phyloP scores from a whole-genome alignment of 176 grass and related monocot genomes.

The Carex littledalei region DNA sequence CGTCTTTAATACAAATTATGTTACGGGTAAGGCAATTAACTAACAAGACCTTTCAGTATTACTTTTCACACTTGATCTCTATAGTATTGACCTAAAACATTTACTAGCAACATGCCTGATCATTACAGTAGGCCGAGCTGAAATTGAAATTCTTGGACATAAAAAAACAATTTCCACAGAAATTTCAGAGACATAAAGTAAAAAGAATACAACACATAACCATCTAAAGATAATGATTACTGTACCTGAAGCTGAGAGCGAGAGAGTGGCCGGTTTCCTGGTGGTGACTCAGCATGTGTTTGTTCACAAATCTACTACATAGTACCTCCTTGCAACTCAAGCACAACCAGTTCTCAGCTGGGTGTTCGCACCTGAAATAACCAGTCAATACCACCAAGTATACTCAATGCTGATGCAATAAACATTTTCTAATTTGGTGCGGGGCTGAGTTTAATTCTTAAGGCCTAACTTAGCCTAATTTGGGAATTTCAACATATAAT shows the following conservation, averaged over 20 bases:
- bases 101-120: neutral
- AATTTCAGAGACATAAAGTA: neutral
- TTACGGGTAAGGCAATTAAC: neutral
- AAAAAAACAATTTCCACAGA: neutral
- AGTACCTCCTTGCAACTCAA: slow-evolving; percentile 93
- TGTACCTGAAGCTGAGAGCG: slow-evolving; percentile 80
- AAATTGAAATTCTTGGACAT: neutral
- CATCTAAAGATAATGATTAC: neutral
- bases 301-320: slow-evolving; percentile 95
- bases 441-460: neutral
- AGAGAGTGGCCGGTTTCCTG: slow-evolving; percentile 69
- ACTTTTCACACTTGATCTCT: neutral
- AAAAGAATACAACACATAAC: neutral
- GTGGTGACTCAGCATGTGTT: slow-evolving; percentile 82
- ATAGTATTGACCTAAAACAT: neutral
- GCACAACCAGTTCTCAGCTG: slow-evolving; percentile 86
- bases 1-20: neutral
- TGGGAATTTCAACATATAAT: neutral
- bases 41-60: neutral
- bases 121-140: neutral
- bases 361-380: slow-evolving; percentile 62
- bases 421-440: neutral
- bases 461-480: neutral
- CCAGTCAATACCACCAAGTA: neutral
- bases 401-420: neutral